Evolutionary conservation across 2,329 filamentous ascomycete genomes (phyloP).

Genomic region (Clarireedia monteithiana): DNA sequence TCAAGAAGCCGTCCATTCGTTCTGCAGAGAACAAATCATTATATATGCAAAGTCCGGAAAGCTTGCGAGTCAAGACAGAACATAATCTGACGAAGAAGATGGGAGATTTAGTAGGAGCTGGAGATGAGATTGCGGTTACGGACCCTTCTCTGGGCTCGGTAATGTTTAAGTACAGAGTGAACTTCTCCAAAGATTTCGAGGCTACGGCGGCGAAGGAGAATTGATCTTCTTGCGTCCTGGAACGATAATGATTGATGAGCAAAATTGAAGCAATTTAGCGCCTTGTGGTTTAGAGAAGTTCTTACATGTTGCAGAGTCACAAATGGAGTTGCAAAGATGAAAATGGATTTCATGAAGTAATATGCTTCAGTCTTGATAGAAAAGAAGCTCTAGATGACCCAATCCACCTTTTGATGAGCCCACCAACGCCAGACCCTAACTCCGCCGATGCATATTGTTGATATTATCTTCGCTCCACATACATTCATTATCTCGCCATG

Average conservation of each 20-base stretch:
- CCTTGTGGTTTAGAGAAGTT: background rate
- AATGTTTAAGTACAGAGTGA: constrained; percentile 28
- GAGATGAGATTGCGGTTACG: constrained; percentile 85
- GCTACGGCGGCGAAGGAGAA: background rate
- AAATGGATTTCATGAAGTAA: background rate
- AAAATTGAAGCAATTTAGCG: background rate
- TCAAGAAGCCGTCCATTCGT: constrained; percentile 87
- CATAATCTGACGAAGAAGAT: constrained; percentile 76
- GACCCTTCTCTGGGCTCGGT: constrained; percentile 70
- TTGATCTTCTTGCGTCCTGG: background rate
- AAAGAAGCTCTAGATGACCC: background rate
- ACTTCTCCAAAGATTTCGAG: constrained; percentile 19
- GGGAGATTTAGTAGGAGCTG: constrained; percentile 65
- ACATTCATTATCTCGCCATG: constrained; percentile 40
- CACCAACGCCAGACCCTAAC: constrained; percentile 26
- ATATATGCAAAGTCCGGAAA: constrained; percentile 79
- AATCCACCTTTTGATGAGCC: constrained; percentile 12
- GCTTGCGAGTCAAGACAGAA: constrained; percentile 76
- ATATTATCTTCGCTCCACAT: background rate
- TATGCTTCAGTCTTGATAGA: constrained; percentile 11
- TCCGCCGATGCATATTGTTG: constrained; percentile 23
- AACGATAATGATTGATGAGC: background rate
- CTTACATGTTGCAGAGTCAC: background rate
- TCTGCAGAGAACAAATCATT: constrained; percentile 75
- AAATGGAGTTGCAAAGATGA: background rate